A percentile compares a stretch with the other conserved stretches of the same genome.
These are phyloP conservation scores for Linnemannia exigua DNA, from an alignment of 192 early-diverging fungal species.

Conservation along the genomic window DNA sequence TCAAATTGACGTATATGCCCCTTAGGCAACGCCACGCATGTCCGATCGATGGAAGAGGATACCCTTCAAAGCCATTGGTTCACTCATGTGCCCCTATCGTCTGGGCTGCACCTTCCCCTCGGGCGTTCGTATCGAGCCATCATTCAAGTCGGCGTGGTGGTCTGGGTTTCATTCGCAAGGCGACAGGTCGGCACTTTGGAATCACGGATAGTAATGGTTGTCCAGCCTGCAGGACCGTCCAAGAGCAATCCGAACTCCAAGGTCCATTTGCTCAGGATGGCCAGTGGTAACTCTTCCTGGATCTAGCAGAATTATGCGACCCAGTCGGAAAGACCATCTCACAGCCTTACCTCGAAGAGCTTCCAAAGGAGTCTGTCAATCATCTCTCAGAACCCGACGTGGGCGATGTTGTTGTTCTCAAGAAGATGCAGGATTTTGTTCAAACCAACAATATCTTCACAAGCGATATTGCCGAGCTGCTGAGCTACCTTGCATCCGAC, in stretches of 20 bases:
- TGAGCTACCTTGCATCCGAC: not conserved
- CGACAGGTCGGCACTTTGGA: constrained; percentile 3
- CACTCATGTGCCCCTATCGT: constrained; percentile 3
- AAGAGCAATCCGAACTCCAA: not conserved
- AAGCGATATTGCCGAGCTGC: not conserved
- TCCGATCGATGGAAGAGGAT: not conserved
- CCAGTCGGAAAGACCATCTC: not conserved
- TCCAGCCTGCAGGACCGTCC: not conserved
- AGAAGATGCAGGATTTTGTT: constrained; percentile 4
- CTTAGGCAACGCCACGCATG: not conserved
- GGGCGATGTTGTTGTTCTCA: not conserved
- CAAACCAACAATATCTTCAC: not conserved
- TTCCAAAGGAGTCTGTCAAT: not conserved
- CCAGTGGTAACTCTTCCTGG: not conserved
- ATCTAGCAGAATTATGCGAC: constrained; percentile 1
- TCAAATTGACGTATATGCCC: no score
- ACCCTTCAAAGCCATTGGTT: not conserved
- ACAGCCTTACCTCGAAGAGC: not conserved
- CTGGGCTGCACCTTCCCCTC: constrained; percentile 9
- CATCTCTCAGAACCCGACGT: not conserved
- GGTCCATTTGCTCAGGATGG: constrained; percentile 1
- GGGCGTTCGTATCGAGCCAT: not conserved
- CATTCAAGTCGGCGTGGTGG: constrained; percentile 7
- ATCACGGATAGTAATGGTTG: not conserved
- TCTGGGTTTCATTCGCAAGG: not conserved